Evolutionary conservation across 2,329 filamentous ascomycete genomes (phyloP).

Genomic region (Scortechinia acanthostroma): DNA sequence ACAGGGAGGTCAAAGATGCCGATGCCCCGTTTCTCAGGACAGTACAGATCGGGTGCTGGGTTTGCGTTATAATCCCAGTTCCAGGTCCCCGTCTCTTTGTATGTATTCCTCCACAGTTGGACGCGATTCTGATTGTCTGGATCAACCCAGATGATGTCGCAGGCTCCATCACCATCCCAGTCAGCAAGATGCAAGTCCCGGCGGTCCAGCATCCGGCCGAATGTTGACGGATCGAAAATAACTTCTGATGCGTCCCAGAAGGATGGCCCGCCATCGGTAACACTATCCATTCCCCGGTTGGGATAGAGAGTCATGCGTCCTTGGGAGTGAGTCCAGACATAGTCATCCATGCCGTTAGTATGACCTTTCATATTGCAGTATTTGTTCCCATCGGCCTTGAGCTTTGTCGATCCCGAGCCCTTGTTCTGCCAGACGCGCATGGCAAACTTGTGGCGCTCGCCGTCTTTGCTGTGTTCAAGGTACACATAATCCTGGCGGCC

Average conservation of each 20-base stretch:
- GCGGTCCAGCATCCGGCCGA: constrained; percentile 11
- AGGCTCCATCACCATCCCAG: constrained; percentile 24
- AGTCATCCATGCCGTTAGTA: constrained; percentile 12
- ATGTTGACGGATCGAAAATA: too few relatives aligned
- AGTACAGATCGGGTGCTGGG: too few relatives aligned
- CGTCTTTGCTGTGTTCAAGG: constrained; percentile 8
- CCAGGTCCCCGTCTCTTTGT: constrained; percentile 4
- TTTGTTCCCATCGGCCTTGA: constrained; percentile 14
- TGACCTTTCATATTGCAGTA: constrained; percentile 19
- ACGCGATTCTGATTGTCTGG: too few relatives aligned
- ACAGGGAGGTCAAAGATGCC: constrained; percentile 15
- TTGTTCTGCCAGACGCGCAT: constrained; percentile 12
- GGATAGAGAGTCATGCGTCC: constrained; percentile 8
- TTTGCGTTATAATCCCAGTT: too few relatives aligned
- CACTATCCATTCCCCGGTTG: too few relatives aligned
- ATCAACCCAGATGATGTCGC: constrained; percentile 21
- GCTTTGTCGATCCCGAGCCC: constrained; percentile 10
- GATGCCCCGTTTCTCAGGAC: constrained; percentile 9
- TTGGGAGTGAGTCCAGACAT: constrained; percentile 11
- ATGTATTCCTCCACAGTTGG: constrained; percentile 15
- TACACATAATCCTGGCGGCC: constrained; percentile 10
- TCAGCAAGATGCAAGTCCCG: constrained; percentile 21
- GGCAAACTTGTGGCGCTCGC: constrained; percentile 8
- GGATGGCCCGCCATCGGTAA: constrained; percentile 5
- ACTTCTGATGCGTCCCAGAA: constrained; percentile 8